A percentile compares a stretch with the other conserved stretches of the same genome.
Conservation (phyloP, 2,329 filamentous ascomycete genomes). For the Herpotrichia juniperi region DNA sequence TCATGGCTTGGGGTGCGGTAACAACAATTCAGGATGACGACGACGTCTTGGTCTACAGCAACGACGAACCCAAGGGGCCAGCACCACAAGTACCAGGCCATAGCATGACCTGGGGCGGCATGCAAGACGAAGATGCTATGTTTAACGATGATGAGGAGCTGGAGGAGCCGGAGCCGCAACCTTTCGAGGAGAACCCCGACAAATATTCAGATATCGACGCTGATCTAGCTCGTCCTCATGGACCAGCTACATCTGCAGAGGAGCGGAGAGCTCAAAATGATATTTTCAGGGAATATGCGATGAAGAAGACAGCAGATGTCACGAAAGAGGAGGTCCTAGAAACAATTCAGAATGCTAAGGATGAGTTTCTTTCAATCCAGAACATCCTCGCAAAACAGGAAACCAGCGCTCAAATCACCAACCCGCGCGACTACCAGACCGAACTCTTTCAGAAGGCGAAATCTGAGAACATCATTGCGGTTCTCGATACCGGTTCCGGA, state of each 20-base stretch:
- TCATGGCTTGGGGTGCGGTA: neutral
- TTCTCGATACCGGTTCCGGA: slow-evolving; percentile 92
- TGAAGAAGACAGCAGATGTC: slow-evolving; percentile 50
- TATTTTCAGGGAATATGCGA: slow-evolving; percentile 50
- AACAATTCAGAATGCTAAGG: slow-evolving; percentile 44
- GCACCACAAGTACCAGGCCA: neutral
- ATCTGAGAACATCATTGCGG: slow-evolving; percentile 84
- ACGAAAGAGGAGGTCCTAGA: slow-evolving; percentile 48
- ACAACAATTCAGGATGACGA: slow-evolving; percentile 11
- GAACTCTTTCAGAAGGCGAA: slow-evolving; percentile 92
- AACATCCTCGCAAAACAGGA: slow-evolving; percentile 61
- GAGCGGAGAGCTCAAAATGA: slow-evolving; percentile 50
- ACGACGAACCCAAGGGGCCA: neutral
- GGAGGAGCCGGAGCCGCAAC: neutral
- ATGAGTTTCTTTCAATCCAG: slow-evolving; percentile 59
- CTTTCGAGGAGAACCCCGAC: neutral
- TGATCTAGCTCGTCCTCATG: slow-evolving; percentile 26
- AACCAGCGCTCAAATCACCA: slow-evolving; percentile 67
- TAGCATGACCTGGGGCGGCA: too few relatives aligned
- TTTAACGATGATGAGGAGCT: too few relatives aligned
- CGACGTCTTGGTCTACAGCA: neutral
- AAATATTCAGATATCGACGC: slow-evolving; percentile 23
- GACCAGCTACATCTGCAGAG: slow-evolving; percentile 38
- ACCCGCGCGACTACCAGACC: slow-evolving; percentile 86
- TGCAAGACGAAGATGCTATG: too few relatives aligned